Percentiles rank a stretch among this genome's conserved stretches.
Conservation (phyloP, 176 grass and related monocot species). For the Carex pumila region DNA sequence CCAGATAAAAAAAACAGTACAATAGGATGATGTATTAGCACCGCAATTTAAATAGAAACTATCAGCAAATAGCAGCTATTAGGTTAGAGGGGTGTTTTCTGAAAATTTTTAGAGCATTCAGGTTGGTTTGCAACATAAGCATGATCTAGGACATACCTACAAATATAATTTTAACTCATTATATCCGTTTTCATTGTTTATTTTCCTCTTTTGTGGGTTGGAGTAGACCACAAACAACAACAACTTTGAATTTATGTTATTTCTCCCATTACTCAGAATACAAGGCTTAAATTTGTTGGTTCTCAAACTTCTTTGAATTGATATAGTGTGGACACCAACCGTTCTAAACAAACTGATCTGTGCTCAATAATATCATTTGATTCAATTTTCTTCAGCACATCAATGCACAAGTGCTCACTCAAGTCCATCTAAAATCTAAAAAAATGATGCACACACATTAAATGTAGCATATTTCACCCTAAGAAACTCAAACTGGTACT, state of each 20-base stretch:
- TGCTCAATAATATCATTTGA: not conserved
- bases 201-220: not conserved
- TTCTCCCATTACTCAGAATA: not conserved
- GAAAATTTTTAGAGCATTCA: not conserved
- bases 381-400: not conserved
- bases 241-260: not conserved
- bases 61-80: not conserved
- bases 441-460: not conserved
- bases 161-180: not conserved
- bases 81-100: not conserved
- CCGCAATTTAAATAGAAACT: not conserved
- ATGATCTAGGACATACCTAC: not conserved
- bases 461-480: not conserved
- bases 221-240: not conserved
- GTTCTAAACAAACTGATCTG: not conserved
- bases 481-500: not conserved
- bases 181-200: not conserved
- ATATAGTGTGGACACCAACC: not conserved
- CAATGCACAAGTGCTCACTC: not conserved
- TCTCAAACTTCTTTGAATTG: not conserved
- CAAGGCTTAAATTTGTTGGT: not conserved
- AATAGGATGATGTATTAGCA: not conserved
- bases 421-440: not conserved
- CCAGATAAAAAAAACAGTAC: not conserved
- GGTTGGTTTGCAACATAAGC: not conserved